Evolutionary conservation across 306 rosid species (phyloP), one percentile per base, ranked within the genome.

Genomic region (Delonix regia): DNA sequence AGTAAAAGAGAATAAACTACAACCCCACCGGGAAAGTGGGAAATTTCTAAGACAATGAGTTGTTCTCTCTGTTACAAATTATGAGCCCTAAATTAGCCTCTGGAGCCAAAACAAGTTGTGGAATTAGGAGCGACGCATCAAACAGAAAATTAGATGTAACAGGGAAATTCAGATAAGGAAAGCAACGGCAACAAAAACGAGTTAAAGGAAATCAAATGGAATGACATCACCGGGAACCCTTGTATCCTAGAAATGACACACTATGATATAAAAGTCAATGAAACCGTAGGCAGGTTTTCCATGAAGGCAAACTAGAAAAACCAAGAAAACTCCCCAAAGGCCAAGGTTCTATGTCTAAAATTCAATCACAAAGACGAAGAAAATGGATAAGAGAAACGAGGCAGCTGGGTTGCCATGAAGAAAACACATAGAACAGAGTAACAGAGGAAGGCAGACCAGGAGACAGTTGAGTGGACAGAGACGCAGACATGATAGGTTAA

Each of bases 11-110:
- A 30, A 30, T 30, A 55, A 44, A 69, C 28, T 63, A 76, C 75
- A 63, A 74, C 73, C 63, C 90, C 71, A 69, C 61, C 65, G 72
- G 30, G 62, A 86, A 75, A 65, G 41, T 49, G 80, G 79, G 71
- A 44, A n/a, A 36, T 68, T 65, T 76, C 57, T 75, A 74, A 64
- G 67, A 44, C n/a, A 59, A 19, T 44, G 68, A 36, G 12, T 60
- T 75, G 62, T 74, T 78, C 47, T 21, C 47, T 21, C 5, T 8
- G 19, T 44, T n/a, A 13, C 45, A 38, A 48, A 73, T 41, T 36
- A 4, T 53, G 81, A 67, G n/a, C 8, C 42, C 61, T 49, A 39
- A 33, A 71, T 55, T 59, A 44, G 59, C 52, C 38, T 78, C 24
- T 74, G 66, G 30, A 69, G 45, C n/a, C 61, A 74, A 44, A 52